A percentile compares a stretch with the other conserved stretches of the same genome.
These are phyloP conservation scores for Salinomyces thailandicus DNA, from an alignment of 2,329 filamentous ascomycete species.

Conservation along the genomic window DNA sequence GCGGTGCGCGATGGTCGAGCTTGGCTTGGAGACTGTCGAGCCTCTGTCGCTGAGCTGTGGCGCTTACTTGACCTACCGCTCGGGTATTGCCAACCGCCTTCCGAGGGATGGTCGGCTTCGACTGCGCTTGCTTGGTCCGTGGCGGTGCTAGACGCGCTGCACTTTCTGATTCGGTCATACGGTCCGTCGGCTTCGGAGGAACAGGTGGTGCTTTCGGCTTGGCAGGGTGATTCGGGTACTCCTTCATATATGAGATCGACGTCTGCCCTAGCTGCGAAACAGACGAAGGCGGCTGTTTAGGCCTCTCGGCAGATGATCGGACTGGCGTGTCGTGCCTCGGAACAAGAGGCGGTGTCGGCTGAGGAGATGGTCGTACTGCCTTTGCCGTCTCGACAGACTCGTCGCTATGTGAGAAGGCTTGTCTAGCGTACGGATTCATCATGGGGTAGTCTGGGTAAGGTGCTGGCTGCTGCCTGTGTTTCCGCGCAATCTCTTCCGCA, in stretches of 20 bases:
- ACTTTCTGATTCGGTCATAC: conserved; percentile 14
- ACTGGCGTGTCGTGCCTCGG: conserved; percentile 4
- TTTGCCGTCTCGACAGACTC: conserved; percentile 19
- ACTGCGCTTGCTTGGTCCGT: conserved; percentile 15
- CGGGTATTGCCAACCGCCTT: conserved; percentile 22
- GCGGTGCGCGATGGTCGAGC: conserved; percentile 9
- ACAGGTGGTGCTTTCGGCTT: conserved; percentile 21
- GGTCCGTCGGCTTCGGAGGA: conserved; percentile 7
- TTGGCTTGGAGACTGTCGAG: conserved; percentile 20
- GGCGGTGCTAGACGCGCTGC: conserved; percentile 11
- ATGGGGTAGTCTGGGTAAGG: conserved; percentile 25
- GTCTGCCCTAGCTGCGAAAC: conserved; percentile 14
- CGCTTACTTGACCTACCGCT: conserved; percentile 24
- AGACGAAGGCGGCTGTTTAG: conserved; percentile 7
- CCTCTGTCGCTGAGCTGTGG: conserved; percentile 23
- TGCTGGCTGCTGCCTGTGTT: conserved; percentile 11
- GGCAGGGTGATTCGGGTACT: conserved; percentile 34
- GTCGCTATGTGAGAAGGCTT: conserved; percentile 19
- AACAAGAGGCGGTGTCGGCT: conserved; percentile 17
- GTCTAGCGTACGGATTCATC: conserved; percentile 15
- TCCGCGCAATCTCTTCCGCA: conserved; percentile 8
- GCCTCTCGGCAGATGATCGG: conserved; percentile 3
- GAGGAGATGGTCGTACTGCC: conserved; percentile 12
- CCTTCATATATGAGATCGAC: conserved; percentile 36
- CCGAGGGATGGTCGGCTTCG: conserved; percentile 22